These are phyloP conservation scores for Aspergillus jensenii DNA, from an alignment of 2,329 filamentous ascomycete genomes.

Conservation along the genomic window DNA sequence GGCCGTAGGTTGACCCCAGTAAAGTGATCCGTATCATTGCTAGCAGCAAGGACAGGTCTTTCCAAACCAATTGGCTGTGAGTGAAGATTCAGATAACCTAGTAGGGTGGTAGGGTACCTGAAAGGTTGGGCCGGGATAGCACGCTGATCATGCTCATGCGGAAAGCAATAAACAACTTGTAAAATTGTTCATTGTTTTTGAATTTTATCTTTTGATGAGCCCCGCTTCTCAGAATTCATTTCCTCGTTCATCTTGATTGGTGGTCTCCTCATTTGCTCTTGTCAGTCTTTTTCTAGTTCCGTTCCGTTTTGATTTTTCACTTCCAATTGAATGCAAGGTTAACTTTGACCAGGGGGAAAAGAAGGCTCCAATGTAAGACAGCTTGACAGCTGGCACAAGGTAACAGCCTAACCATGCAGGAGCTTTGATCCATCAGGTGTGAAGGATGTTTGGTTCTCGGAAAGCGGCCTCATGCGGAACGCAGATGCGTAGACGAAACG, in stretches of 20 bases:
- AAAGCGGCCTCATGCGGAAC: slow-evolving; percentile 28
- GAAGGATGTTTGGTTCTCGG: slow-evolving; percentile 23
- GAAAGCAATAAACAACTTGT: slow-evolving; percentile 8
- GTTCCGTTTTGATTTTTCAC: slow-evolving; percentile 10
- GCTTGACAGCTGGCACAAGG: slow-evolving; percentile 37
- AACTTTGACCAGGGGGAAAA: slow-evolving; percentile 19
- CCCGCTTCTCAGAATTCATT: neutral
- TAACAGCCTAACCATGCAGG: slow-evolving; percentile 31
- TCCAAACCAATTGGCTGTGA: slow-evolving; percentile 22
- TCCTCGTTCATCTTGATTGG: slow-evolving; percentile 1
- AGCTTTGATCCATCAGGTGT: slow-evolving; percentile 30
- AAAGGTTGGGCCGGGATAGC: slow-evolving; percentile 13
- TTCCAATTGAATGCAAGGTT: slow-evolving; percentile 24
- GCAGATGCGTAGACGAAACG: slow-evolving; percentile 29
- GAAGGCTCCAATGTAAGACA: slow-evolving; percentile 30
- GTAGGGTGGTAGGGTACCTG: slow-evolving; percentile 15
- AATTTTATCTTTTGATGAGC: neutral
- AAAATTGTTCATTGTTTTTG: slow-evolving; percentile 9
- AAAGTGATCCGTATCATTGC: slow-evolving; percentile 16
- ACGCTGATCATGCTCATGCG: slow-evolving; percentile 10
- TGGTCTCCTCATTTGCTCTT: slow-evolving; percentile 10
- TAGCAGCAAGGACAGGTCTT: slow-evolving; percentile 16
- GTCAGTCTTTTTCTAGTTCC: slow-evolving; percentile 14
- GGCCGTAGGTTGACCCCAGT: slow-evolving; percentile 12
- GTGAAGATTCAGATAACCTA: slow-evolving; percentile 13